Base-by-base conservation (phyloP, 2,329 filamentous ascomycete species). In the Camillea tinctor region DNA sequence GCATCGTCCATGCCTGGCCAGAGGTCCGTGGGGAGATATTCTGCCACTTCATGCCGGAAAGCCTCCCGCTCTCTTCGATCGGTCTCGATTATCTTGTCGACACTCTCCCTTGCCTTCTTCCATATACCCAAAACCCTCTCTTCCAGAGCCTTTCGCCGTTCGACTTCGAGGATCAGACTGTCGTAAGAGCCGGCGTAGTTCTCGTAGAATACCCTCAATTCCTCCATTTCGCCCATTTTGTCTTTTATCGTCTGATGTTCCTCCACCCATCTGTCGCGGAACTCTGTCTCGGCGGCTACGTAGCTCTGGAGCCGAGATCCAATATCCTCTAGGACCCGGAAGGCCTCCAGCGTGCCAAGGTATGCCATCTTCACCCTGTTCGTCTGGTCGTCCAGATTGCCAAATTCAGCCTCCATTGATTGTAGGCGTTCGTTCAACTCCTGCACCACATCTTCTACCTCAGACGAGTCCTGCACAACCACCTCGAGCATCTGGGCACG, bases 141-240 rank as follows among this genome's bases (percentile, higher is more conserved):
- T 69, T 95, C 90, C 40, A 91, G 86, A 15, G 83, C 80, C 61
- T 86, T 86, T 9, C 95, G 84, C 22, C 95, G 83, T 56, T 90
- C 89, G 5, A 93, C 89, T 74, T 99, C 95, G 1, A 96, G 82
- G 22, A 97, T 83, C 13, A 99, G 79, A 20, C 89, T 88, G 66
- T 92, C 90, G 71, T 99, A 98, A 0, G 93, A 92, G 56, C 87
- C 84, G 20, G 91, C 82, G 69, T 98, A 99, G 19, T 89, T 88
- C 62, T 94, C 90, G 74, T 97, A 98, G 68, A 97, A 92, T n/a
- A 85, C 80, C 11, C 87, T 83, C 68, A 97, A 84, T 21, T 86
- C 85, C 55, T 89, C 87, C 75, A 98, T 89, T 69, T 96, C 92
- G 9, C 83, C 79, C 49, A 97, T 84, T 67, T 88, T 90, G 17